A percentile compares a stretch with the other conserved stretches of the same genome.
Conservation (phyloP, 2,329 filamentous ascomycete species). For the Xylaria sp. region DNA sequence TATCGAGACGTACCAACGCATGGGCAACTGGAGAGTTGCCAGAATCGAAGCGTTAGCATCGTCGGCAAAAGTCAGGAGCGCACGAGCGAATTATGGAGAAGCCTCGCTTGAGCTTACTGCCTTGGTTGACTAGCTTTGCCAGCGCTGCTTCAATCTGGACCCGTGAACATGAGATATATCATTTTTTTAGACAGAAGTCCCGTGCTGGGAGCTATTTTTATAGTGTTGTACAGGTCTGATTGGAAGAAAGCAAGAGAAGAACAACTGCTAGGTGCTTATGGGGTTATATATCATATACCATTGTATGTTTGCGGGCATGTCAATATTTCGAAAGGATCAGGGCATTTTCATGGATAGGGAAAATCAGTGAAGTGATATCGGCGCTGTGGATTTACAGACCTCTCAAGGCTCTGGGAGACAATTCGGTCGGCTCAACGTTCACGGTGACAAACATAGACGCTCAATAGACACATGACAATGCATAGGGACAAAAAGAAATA, state of each 20-base stretch:
- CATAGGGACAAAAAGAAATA: conserved; percentile 45
- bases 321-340: conserved; percentile 43
- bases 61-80: neutral
- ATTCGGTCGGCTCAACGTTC: conserved; percentile 32
- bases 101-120: neutral
- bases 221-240: conserved; percentile 41
- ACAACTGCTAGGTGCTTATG: conserved; percentile 39
- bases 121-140: conserved; percentile 27
- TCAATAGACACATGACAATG: conserved; percentile 45
- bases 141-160: conserved; percentile 29
- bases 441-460: conserved; percentile 43
- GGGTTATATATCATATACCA: conserved; percentile 48
- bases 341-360: conserved; percentile 43
- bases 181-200: conserved; percentile 32
- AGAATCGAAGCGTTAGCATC: neutral
- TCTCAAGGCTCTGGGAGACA: conserved; percentile 28
- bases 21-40: neutral
- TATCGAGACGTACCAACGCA: conserved; percentile 4
- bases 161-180: conserved; percentile 34
- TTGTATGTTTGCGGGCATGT: conserved; percentile 45
- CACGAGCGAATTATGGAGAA: conserved; percentile 17
- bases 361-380: conserved; percentile 41
- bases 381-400: conserved; percentile 36
- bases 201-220: conserved; percentile 38
- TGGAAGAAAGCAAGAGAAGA: conserved; percentile 33